Evolutionary conservation across 1,284 basidiomycete species (phyloP).

Genomic region (Ustilago sp.): DNA sequence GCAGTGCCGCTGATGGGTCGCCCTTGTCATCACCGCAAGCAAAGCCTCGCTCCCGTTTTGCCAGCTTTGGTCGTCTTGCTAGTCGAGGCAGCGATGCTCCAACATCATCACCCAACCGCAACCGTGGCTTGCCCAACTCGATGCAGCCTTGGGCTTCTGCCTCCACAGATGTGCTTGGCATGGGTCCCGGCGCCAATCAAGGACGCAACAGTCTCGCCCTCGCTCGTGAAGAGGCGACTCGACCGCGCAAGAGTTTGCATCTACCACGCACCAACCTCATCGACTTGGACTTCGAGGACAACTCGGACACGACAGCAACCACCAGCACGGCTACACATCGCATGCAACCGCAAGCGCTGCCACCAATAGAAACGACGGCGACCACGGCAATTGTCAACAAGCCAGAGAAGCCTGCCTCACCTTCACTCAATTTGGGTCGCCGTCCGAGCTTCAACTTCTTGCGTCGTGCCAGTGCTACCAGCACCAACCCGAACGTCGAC

Average conservation of each 20-base stretch:
- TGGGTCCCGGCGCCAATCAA: constrained; percentile 10
- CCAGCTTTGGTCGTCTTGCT: constrained; percentile 27
- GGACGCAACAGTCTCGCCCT: constrained; percentile 35
- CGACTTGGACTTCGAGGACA: constrained; percentile 20
- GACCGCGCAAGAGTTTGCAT: constrained; percentile 40
- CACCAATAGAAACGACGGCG: constrained; percentile 16
- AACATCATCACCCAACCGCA: constrained; percentile 5
- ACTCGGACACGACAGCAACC: constrained; percentile 4
- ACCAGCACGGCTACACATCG: constrained; percentile 4
- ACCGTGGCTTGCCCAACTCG: constrained; percentile 26
- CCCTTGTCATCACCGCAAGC: constrained; percentile 17
- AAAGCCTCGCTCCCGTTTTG: constrained; percentile 34
- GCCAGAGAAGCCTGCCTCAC: constrained; percentile 26
- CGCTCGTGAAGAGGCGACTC: constrained; percentile 35
- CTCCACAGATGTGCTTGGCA: constrained; percentile 41
- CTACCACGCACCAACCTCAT: constrained; percentile 29
- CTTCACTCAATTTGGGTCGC: constrained; percentile 19
- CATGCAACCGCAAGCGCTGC: constrained; percentile 5
- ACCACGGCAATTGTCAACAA: constrained; percentile 6
- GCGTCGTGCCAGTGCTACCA: constrained; percentile 32
- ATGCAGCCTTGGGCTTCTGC: constrained; percentile 48
- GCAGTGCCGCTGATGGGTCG: constrained; percentile 27
- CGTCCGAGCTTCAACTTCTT: constrained; percentile 46
- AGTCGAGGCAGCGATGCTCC: constrained; percentile 14
- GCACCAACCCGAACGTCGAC: constrained; percentile 24